A percentile compares a stretch with the other conserved stretches of the same genome.
Conservation (phyloP, 192 early-diverging fungal species). For the Oehlia diaphana region DNA sequence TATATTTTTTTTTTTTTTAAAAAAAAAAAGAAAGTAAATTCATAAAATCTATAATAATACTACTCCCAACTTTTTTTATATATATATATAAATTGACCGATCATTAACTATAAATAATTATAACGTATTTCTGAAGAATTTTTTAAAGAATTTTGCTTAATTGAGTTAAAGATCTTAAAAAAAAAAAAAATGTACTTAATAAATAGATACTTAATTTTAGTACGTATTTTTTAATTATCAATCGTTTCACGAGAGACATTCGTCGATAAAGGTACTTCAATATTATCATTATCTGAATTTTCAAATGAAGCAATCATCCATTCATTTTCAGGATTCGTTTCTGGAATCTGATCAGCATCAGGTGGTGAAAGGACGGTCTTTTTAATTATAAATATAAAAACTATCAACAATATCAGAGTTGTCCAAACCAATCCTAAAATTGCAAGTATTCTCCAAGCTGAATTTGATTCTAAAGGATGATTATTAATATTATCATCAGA, state of each 20-base stretch:
- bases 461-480: neutral
- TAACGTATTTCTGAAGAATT: no score
- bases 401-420: neutral
- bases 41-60: no score
- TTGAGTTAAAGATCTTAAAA: no score
- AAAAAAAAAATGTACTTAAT: no score
- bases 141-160: no score
- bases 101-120: no score
- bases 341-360: neutral
- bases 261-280: neutral
- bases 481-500: neutral
- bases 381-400: neutral
- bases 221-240: neutral
- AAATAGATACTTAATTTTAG: no score
- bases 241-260: neutral
- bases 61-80: no score
- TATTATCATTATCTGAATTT: neutral
- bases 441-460: neutral
- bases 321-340: neutral
- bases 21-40: no score
- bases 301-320: neutral
- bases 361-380: neutral
- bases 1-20: no score
- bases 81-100: no score
- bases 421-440: neutral